Conservation (phyloP, 306 rosid species). For the Pterocarpus santalinus region DNA sequence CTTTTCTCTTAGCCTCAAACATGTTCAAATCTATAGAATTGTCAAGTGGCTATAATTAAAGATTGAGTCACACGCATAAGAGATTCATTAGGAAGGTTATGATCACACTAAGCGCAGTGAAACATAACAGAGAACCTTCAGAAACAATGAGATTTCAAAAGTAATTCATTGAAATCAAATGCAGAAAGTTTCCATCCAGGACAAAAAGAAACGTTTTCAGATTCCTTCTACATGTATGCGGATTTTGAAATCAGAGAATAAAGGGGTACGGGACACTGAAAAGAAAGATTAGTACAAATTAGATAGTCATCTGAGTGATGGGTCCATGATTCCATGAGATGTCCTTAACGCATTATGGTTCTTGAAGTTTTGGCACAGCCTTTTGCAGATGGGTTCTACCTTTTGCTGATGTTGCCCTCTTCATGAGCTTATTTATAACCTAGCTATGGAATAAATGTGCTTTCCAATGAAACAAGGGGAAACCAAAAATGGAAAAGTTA, state of each 20-base stretch:
- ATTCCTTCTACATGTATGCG: background rate
- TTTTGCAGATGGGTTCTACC: constrained; percentile 30
- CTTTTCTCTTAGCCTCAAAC: background rate
- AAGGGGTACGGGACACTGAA: constrained; percentile 48
- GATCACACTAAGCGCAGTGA: background rate
- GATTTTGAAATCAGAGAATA: constrained; percentile 22
- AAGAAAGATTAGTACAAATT: constrained; percentile 53
- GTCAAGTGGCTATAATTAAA: constrained; percentile 22
- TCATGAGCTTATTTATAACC: constrained; percentile 24
- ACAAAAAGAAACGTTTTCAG: constrained; percentile 12
- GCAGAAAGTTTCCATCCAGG: constrained; percentile 2
- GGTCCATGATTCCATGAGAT: constrained; percentile 54
- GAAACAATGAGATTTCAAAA: background rate
- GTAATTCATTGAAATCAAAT: background rate
- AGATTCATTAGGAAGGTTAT: background rate
- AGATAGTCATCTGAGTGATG: constrained; percentile 55
- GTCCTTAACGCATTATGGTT: constrained; percentile 53
- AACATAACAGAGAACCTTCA: background rate
- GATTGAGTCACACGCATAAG: constrained; percentile 36
- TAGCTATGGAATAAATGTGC: constrained; percentile 37
- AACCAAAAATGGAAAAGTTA: constrained; percentile 31
- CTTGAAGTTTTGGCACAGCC: constrained; percentile 45
- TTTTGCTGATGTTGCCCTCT: constrained; percentile 32
- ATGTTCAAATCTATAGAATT: background rate
- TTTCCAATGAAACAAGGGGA: constrained; percentile 33